Conservation (phyloP, 306 rosid genomes). For the Pterocarpus santalinus region DNA sequence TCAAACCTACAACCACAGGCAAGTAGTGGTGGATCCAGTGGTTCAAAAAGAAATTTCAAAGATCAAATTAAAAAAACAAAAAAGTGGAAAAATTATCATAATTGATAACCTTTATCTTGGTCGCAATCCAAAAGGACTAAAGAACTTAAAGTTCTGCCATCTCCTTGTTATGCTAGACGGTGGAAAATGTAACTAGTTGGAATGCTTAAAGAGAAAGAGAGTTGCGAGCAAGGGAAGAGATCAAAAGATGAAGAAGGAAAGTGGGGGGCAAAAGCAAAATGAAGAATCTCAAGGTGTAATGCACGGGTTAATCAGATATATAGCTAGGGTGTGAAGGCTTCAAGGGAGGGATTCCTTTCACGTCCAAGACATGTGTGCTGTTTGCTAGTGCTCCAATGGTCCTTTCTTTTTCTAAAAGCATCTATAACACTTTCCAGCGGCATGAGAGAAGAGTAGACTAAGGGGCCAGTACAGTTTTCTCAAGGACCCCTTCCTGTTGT, state of each 20-base stretch:
- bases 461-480: neutral
- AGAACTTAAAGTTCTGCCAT: slow-evolving; percentile 32
- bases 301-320: neutral
- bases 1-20: slow-evolving; percentile 38
- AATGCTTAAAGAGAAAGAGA: slow-evolving; percentile 35
- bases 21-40: slow-evolving; percentile 54
- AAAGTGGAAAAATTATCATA: neutral
- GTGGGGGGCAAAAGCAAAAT: slow-evolving; percentile 38
- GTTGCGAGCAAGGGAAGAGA: neutral
- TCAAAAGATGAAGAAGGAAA: slow-evolving; percentile 23
- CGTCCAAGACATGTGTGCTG: slow-evolving; percentile 47
- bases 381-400: slow-evolving; percentile 52
- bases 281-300: slow-evolving; percentile 48
- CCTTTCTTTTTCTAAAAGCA: slow-evolving; percentile 54
- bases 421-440: slow-evolving; percentile 41
- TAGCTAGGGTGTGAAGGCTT: slow-evolving; percentile 11
- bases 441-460: neutral
- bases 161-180: slow-evolving; percentile 19
- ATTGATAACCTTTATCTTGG: slow-evolving; percentile 15
- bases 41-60: slow-evolving; percentile 20
- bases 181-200: slow-evolving; percentile 21
- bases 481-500: slow-evolving; percentile 20
- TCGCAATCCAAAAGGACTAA: slow-evolving; percentile 40
- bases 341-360: slow-evolving; percentile 26
- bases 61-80: neutral